Base-by-base conservation (phyloP, 768 basidiomycete genomes). In the Calocera viscosa region DNA sequence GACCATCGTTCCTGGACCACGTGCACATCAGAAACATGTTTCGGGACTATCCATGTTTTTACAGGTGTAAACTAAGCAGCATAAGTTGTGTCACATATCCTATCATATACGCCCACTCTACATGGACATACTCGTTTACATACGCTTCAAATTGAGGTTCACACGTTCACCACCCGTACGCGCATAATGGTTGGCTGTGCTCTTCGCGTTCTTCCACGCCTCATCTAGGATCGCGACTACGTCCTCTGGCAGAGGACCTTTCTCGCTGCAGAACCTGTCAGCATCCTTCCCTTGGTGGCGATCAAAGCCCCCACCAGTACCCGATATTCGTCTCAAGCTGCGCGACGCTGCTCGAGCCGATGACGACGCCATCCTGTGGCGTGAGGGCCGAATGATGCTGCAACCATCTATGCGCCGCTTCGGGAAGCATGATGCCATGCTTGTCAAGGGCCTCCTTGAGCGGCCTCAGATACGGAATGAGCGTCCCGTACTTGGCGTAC, bases 371-470 rank as follows among this genome's bases (percentile, higher is more conserved):
- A 65, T 83, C 82, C 28, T 69, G 60, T 0, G 74, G 74, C 32
- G 70, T 78, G 60, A 86, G 71, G 1, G 76, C 67, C 5, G 82
- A 82, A 68, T 86, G 85, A 67, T 86, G 80, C 65, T 84, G 81
- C 64, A 81, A 76, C 85, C 85, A 87, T 19, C 85, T 78, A 47
- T 85, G 74, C 0, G 85, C 83, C 2, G 84, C 78, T 73, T 86
- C 84, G 1, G 80, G 77, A 66, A 84, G 74, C 0, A 80, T 79
- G 1, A 86, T 72, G 41, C 74, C 69, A 68, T 84, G 76, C 64
- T 78, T 80, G 34, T 79, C 79, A 80, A 64, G 34, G 7, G 64
- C 64, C 16, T 60, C 53, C 30, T 60, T 80, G 49, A 34, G 32
- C 35, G 63, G 40, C 40, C 49, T 65, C 33, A 65, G 12, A 41